Base-by-base conservation (phyloP, 2,329 filamentous ascomycete species). In the Simplicillium aogashimaense region DNA sequence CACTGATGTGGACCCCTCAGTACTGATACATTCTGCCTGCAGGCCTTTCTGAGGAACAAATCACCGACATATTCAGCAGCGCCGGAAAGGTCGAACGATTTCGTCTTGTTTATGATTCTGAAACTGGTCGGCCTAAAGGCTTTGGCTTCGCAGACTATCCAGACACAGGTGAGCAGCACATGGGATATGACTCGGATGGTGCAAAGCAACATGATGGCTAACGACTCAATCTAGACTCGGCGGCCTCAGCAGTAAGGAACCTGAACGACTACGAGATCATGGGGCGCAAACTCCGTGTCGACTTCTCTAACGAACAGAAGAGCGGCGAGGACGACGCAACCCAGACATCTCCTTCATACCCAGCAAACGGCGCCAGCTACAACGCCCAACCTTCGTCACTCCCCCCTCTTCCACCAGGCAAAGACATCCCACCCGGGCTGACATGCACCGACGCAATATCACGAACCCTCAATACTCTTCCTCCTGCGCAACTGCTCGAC, bases 141-240 rank as follows among this genome's bases (percentile, higher is more conserved):
- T 98, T 95, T 59, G 92, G 92, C 29, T 98, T 97, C 54, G 86
- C 89, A 54, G 90, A 97, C 59, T 98, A 94, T 57, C 84, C 87
- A 41, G 92, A 97, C 56, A 81, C 86, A 44, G 90, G 94, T 76
- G 73, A 29, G 60, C 20, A 25, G 20, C 20, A n/a, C n/a, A n/a
- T n/a, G n/a, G n/a, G n/a, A n/a, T 25, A 9, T 6, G 20, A 25
- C 20, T 25, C 9, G 20, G 20, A 25, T 25, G 20, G 44, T 17
- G 15, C 29, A 35, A 43, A 16, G 43, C 17, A n/a, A 28, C 16
- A 39, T 30, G 32, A n/a, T 11, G 37, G 7, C 13, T 29, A 12
- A 29, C 29, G 6, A 5, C 12, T 18, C 43, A 10, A 12, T 29
- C 8, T 32, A 79, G 78, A 82, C 53, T 81, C 88, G 18, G 92